These are phyloP conservation scores for Allium fistulosum DNA, from an alignment of 106 monocot genomes.

Conservation along the genomic window DNA sequence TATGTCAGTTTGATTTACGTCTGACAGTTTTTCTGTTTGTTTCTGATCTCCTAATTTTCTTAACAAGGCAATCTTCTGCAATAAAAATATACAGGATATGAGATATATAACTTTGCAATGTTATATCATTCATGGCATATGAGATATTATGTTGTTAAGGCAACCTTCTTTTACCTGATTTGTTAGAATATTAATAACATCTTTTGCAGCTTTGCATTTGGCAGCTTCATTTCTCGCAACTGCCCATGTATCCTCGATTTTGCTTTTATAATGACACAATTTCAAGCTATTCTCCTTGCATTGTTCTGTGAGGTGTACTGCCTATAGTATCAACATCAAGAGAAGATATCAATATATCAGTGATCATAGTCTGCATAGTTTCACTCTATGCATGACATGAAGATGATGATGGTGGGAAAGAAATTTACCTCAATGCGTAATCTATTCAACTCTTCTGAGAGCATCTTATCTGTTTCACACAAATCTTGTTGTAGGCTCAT, in stretches of 20 bases:
- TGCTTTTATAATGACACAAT: slow-evolving; percentile 48
- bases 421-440: slow-evolving; percentile 26
- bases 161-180: slow-evolving; percentile 38
- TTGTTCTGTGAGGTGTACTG: slow-evolving; percentile 28
- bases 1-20: background rate
- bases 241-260: slow-evolving; percentile 69
- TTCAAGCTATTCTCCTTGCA: slow-evolving; percentile 47
- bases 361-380: background rate
- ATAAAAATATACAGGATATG: slow-evolving; percentile 1
- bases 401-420: background rate
- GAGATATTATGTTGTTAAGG: background rate
- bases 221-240: slow-evolving; percentile 73
- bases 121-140: background rate
- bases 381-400: background rate
- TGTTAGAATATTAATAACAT: slow-evolving; percentile 59
- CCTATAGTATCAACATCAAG: slow-evolving; percentile 23
- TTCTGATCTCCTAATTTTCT: slow-evolving; percentile 25
- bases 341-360: background rate
- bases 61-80: slow-evolving; percentile 53
- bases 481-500: slow-evolving; percentile 19
- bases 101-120: background rate
- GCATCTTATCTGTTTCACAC: slow-evolving; percentile 24
- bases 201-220: slow-evolving; percentile 81
- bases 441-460: slow-evolving; percentile 26
- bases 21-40: slow-evolving; percentile 15